Evolutionary conservation across 2,329 filamentous ascomycete genomes (phyloP), one percentile per base, ranked within the genome.

Genomic region (Monilinia aucupariae): DNA sequence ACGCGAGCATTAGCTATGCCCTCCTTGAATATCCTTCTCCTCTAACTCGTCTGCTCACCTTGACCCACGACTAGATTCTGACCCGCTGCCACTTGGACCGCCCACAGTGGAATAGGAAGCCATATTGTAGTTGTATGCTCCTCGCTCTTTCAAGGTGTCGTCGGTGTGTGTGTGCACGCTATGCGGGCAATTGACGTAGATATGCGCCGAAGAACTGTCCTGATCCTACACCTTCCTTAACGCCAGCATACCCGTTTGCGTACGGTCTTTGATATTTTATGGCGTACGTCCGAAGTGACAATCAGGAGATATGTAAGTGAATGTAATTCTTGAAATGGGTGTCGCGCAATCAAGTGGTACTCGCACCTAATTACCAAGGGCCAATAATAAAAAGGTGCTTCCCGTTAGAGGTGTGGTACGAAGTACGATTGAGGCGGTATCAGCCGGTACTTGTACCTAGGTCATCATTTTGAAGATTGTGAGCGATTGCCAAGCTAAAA

Each of bases 51-150:
- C 13, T 17, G 20, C 65, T 62, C 37, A 72, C 71, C 69, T 68
- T 61, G 59, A 32, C n/a, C 41, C 50, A n/a, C 71, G 69, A 12
- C 68, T 68, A 59, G 70, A 64, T 37, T 72, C 71, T n/a, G 68
- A 68, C 0, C 65, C 64, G 52, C 64, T 66, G 50, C 66, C 68
- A 62, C 64, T 69, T 13, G 65, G 62, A 17, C 62, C 63, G 47
- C 64, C 65, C 17, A 72, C 68, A 3, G 71, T 61, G 47, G 68
- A 70, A 52, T 74, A 74, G 20, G 68, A 71, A 50, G 62, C 66
- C 72, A 73, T 73, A 22, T 62, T 54, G n/a, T 25, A 20, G 15
- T 15, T 47, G 25, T 34, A 9, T n/a, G 27, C 8, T 41, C 17
- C 20, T 50, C 30, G 13, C 32, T 51, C 20, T 30, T 17, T 30